These are phyloP conservation scores for Hypoxylon sp. DNA, from an alignment of 2,329 filamentous ascomycete genomes.

Conservation along the genomic window DNA sequence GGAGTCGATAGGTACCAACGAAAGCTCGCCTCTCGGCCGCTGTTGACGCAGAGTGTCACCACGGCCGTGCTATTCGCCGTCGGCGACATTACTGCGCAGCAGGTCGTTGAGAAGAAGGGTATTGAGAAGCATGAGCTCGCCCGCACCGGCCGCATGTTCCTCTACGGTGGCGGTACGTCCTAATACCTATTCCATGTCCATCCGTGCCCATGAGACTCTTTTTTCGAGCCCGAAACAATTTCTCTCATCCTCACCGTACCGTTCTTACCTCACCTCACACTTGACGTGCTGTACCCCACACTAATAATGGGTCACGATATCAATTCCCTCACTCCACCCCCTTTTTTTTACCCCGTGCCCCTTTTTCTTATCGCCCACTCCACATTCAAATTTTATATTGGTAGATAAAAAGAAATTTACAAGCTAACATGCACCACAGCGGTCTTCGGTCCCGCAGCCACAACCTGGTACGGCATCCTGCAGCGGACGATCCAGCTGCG, in stretches of 20 bases:
- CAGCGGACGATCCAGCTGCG: conserved; percentile 76
- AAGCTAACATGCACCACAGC: conserved; percentile 59
- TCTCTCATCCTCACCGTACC: conserved; percentile 27
- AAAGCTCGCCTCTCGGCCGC: conserved; percentile 82
- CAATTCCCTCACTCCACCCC: conserved; percentile 14
- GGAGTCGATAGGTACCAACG: conserved; percentile 80
- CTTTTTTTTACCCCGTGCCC: conserved; percentile 27
- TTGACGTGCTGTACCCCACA: conserved; percentile 23
- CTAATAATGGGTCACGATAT: conserved; percentile 17
- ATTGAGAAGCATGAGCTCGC: conserved; percentile 80
- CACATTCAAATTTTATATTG: background rate
- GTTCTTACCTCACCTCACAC: conserved; percentile 21
- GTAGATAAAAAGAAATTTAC: conserved; percentile 9
- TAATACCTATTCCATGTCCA: conserved; percentile 11
- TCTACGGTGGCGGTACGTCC: conserved; percentile 80
- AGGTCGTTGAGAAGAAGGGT: conserved; percentile 87
- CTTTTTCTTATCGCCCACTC: conserved; percentile 2
- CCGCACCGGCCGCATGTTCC: conserved; percentile 82
- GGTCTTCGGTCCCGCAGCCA: conserved; percentile 89
- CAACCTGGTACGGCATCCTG: conserved; percentile 88
- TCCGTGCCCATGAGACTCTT: conserved; percentile 1
- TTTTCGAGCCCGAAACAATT: conserved; percentile 8
- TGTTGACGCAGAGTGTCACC: conserved; percentile 91
- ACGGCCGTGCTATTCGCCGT: conserved; percentile 93
- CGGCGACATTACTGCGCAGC: conserved; percentile 92